Conservation (phyloP, 495 filamentous ascomycete genomes). For the Aspergillus hancockii region DNA sequence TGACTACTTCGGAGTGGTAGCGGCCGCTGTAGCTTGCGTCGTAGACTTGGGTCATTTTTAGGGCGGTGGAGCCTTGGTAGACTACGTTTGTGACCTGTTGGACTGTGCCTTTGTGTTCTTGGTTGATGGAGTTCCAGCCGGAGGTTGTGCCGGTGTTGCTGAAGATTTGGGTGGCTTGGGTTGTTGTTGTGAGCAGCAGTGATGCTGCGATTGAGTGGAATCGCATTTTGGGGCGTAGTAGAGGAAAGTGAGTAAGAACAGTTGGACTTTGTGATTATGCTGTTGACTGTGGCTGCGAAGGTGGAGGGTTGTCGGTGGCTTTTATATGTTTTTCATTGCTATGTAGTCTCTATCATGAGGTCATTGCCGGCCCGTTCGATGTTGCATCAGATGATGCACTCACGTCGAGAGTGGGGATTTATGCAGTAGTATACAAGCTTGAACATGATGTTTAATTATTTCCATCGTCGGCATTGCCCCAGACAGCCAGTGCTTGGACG, state of each 20-base stretch:
- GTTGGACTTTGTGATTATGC: too few relatives aligned
- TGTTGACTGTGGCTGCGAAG: too few relatives aligned
- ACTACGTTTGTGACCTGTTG: constrained; percentile 47
- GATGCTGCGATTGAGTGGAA: background rate
- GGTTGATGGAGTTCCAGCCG: constrained; percentile 48
- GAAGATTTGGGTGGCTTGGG: constrained; percentile 41
- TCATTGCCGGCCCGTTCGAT: too few relatives aligned
- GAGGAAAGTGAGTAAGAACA: too few relatives aligned
- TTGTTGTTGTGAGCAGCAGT: background rate
- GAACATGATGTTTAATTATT: too few relatives aligned
- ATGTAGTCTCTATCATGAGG: too few relatives aligned
- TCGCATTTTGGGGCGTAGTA: background rate
- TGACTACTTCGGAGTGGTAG: constrained; percentile 57
- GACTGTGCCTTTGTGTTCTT: constrained; percentile 48
- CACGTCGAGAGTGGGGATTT: background rate
- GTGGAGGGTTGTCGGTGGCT: too few relatives aligned
- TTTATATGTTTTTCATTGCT: too few relatives aligned
- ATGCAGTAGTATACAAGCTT: background rate
- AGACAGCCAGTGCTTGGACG: too few relatives aligned
- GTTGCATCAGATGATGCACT: background rate
- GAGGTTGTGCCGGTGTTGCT: constrained; percentile 49
- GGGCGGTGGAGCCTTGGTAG: constrained; percentile 44
- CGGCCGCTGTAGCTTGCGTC: constrained; percentile 47
- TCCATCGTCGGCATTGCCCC: too few relatives aligned
- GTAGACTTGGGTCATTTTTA: constrained; percentile 57